Evolutionary conservation across 1,284 basidiomycete species (phyloP), one percentile per base, ranked within the genome.

Genomic region (Leccinum huronense): DNA sequence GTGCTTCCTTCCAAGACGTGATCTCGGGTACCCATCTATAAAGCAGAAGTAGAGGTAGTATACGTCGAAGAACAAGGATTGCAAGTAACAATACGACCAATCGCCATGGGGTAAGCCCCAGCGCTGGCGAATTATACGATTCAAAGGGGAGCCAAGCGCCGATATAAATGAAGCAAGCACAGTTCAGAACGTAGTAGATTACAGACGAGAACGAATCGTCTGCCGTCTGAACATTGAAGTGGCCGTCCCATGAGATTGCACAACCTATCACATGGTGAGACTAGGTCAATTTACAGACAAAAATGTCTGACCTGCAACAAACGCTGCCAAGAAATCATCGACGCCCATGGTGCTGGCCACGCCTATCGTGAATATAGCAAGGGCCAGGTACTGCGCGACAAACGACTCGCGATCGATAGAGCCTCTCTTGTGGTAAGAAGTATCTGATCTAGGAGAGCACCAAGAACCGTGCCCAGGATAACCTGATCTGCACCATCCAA

Each of bases 241-340:
- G 86, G 45, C 94, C 91, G 72, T 98, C 95, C 96, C 95, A 98
- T 2, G 94, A 94, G 69, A 97, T 91, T 0, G 95, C 94, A 62
- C 84, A 89, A 1, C 89, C 89, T 91, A 57, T 58, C 34, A 6
- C 58, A 5, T 7, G 27, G n/a, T 65, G 45, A 63, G 65, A 42
- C 23, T 5, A 53, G 13, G 16, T n/a, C 16, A 9, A 38, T 14
- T 23, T 6, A 30, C 19, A n/a, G n/a, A 40, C 54, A 53, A 13
- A 55, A 58, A 23, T 6, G 5, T 66, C 77, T 54, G 59, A 80
- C 95, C 96, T 72, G 94, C 95, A 33, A 95, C 95, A 74, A 98
- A 98, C 0, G 94, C 89, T 11, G 94, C 94, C 16, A 97, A 79
- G 8, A 97, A 82, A 73, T 97, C 94, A 72, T 97, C 94, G 64